Conservation (phyloP, 2,329 filamentous ascomycete genomes). For the Leptographium radiaticola region DNA sequence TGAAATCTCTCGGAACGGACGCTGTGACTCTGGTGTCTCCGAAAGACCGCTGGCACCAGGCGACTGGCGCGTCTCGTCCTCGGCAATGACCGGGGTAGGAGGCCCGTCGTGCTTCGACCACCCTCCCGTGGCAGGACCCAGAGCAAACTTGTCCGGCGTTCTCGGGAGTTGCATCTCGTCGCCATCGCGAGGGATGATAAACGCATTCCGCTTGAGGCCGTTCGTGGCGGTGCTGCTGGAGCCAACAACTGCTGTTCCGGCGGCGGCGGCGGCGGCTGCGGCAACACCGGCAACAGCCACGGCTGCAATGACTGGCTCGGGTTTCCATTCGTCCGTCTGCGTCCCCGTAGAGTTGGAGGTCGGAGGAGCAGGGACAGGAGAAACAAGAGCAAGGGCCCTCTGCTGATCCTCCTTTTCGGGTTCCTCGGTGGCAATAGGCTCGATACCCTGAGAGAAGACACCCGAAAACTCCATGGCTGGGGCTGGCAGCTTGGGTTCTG, state of each 20-base stretch:
- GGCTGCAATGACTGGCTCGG: neutral
- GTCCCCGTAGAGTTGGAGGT: conserved; percentile 10
- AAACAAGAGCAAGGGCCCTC: neutral
- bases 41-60: conserved; percentile 25
- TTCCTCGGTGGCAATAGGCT: conserved; percentile 2
- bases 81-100: conserved; percentile 39
- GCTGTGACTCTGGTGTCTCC: conserved; percentile 41
- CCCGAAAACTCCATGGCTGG: conserved; percentile 9
- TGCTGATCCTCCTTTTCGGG: neutral
- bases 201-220: conserved; percentile 40
- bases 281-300: conserved; percentile 1
- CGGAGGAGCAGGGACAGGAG: neutral
- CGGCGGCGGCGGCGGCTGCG: neutral
- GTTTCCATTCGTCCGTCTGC: conserved; percentile 11
- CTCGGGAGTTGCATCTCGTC: conserved; percentile 18
- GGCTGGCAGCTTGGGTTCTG: conserved; percentile 4
- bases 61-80: conserved; percentile 50
- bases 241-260: conserved; percentile 18
- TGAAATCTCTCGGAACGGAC: conserved; percentile 50
- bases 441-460: conserved; percentile 4
- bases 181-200: conserved; percentile 39
- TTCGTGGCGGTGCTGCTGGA: conserved; percentile 24
- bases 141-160: conserved; percentile 26
- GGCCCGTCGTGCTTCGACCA: conserved; percentile 28
- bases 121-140: conserved; percentile 29